Evolutionary conservation across 768 basidiomycete species (phyloP), one percentile per base, ranked within the genome.

Genomic region (Sarcomyxa edulis): DNA sequence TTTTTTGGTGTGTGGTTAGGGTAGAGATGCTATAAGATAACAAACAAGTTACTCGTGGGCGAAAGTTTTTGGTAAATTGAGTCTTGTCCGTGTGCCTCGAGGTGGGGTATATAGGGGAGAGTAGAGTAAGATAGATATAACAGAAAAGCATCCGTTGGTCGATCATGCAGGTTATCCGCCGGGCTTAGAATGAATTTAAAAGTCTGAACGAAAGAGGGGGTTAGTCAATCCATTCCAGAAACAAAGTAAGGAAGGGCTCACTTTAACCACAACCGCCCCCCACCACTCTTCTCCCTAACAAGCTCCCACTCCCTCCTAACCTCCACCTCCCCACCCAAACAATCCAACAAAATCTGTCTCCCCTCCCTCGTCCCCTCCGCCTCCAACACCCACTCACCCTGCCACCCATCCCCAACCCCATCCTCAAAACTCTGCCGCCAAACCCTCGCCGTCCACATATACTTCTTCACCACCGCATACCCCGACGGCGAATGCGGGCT

Each of bases 321-420:
- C 33, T 56, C 37, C 32, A 44, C 45, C 25, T 50, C 46, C 1
- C 72, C 71, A 3, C 58, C 51, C 9, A 83, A 58, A 48, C 76
- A 78, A 43, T 78, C 69, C n/a, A 81, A 43, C 28, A 86, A 55
- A 2, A 62, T 53, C 52, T 74, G 66, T 31, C 72, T 64, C 5
- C 81, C 83, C 52, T 85, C 84, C 22, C 59, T 65, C 12, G 85
- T 89, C 1, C 85, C 87, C 38, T 85, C 83, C 1, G 76, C 79
- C 56, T 89, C 83, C n/a, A 89, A 63, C 10, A 85, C 62, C 85
- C 87, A 88, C 46, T 88, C 82, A 7, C 81, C 81, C 22, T 70
- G 64, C 80, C 87, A 84, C 5, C 78, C 81, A n/a, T 74, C 72
- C 9, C 52, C 48, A 52, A 49, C 18, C 49, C 48, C 44, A 60